These are phyloP conservation scores for Dothistroma pini DNA, from an alignment of 2,329 filamentous ascomycete species.

Conservation along the genomic window DNA sequence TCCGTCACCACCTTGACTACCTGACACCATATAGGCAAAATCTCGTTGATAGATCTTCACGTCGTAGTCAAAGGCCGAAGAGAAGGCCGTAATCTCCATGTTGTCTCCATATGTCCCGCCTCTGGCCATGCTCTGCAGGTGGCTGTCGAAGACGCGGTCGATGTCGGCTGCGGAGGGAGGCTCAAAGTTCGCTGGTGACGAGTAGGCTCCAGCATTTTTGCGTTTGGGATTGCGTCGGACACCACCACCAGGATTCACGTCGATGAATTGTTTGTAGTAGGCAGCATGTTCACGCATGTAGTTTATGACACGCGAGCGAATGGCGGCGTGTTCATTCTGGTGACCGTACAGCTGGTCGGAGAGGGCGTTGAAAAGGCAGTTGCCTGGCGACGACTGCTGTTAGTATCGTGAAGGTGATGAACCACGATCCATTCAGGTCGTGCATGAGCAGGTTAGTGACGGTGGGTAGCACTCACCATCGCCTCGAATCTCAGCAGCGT, in stretches of 20 bases:
- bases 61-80: slow-evolving; percentile 57
- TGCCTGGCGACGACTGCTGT: slow-evolving; percentile 47
- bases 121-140: slow-evolving; percentile 58
- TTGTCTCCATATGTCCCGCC: slow-evolving; percentile 63
- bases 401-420: slow-evolving; percentile 13
- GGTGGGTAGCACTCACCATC: slow-evolving; percentile 53
- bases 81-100: slow-evolving; percentile 64
- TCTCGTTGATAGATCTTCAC: slow-evolving; percentile 60
- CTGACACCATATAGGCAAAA: slow-evolving; percentile 49
- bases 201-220: slow-evolving; percentile 50
- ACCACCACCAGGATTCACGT: slow-evolving; percentile 51
- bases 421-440: slow-evolving; percentile 9
- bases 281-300: slow-evolving; percentile 59
- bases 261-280: slow-evolving; percentile 64
- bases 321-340: slow-evolving; percentile 54
- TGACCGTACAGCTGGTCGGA: slow-evolving; percentile 64
- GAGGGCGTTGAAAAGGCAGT: slow-evolving; percentile 66
- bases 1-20: slow-evolving; percentile 34
- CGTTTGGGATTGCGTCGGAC: slow-evolving; percentile 57
- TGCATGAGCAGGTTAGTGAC: slow-evolving; percentile 5
- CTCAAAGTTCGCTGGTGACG: slow-evolving; percentile 44
- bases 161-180: slow-evolving; percentile 53
- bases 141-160: slow-evolving; percentile 51
- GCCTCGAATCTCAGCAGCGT: slow-evolving; percentile 56
- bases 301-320: slow-evolving; percentile 57